These are phyloP conservation scores for Cutaneotrichosporon sp. DNA, from an alignment of 1,284 basidiomycete genomes.

Conservation along the genomic window DNA sequence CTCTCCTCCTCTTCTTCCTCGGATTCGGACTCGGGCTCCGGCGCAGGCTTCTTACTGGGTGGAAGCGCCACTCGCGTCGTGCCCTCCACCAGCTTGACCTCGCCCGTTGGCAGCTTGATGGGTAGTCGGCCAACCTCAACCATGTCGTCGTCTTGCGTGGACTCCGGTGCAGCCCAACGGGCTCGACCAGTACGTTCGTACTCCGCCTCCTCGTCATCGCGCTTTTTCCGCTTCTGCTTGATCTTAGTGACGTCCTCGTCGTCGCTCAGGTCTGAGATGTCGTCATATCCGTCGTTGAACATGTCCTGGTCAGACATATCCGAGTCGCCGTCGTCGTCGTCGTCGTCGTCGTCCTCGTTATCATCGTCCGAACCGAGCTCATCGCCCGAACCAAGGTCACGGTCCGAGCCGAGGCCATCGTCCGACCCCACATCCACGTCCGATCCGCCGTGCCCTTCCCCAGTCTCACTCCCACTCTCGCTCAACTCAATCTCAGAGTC, in stretches of 20 bases:
- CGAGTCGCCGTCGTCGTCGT: constrained; percentile 21
- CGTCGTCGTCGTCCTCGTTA: constrained; percentile 7
- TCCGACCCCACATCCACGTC: constrained; percentile 1
- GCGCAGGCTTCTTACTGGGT: constrained; percentile 31
- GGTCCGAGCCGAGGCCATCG: constrained; percentile 2
- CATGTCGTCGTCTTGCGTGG: constrained; percentile 30
- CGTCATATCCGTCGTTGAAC: constrained; percentile 15
- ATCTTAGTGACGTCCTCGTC: constrained; percentile 13
- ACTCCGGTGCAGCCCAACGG: constrained; percentile 27
- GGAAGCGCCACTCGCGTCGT: constrained; percentile 50
- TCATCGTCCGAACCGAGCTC: constrained; percentile 4
- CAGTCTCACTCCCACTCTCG: constrained; percentile 41
- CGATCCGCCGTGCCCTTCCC: too few relatives aligned
- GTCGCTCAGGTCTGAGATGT: constrained; percentile 19
- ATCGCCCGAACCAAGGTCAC: background rate
- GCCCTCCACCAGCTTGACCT: constrained; percentile 54
- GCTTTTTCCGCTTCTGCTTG: constrained; percentile 26
- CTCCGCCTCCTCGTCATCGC: constrained; percentile 38
- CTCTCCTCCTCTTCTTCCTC: constrained; percentile 51
- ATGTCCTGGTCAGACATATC: constrained; percentile 22
- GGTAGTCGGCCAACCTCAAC: constrained; percentile 64
- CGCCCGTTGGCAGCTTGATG: constrained; percentile 76
- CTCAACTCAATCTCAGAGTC: constrained; percentile 42
- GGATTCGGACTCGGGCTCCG: constrained; percentile 48
- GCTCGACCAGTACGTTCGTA: constrained; percentile 37